phyloP scores from a whole-genome alignment of 768 basidiomycete species.

The Russula griseocarnosa region DNA sequence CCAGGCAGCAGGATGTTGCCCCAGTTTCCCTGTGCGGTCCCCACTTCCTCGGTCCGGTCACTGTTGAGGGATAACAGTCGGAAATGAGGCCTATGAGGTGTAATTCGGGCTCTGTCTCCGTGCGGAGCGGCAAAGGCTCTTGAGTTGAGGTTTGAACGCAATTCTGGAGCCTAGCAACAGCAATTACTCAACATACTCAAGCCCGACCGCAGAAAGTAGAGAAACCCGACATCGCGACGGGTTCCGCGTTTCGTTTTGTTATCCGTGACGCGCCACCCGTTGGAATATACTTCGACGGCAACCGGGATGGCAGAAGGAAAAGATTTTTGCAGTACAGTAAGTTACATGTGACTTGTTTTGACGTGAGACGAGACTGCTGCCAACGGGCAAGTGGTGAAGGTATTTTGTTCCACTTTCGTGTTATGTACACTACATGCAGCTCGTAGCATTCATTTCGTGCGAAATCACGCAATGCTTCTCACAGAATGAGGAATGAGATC shows the following conservation, averaged over 20 bases:
- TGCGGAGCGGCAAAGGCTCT: no score
- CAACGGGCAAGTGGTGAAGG: neutral
- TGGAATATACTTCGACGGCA: no score
- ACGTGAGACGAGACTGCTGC: neutral
- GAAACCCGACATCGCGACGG: no score
- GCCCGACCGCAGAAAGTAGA: no score
- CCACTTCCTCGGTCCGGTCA: neutral
- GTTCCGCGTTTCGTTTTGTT: no score
- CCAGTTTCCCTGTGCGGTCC: neutral
- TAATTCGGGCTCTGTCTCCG: no score
- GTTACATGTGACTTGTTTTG: neutral
- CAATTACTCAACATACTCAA: no score
- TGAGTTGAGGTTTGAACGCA: no score
- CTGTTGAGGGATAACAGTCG: neutral
- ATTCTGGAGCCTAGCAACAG: no score
- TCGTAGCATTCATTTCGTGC: neutral
- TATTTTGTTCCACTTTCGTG: neutral
- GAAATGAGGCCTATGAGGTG: neutral
- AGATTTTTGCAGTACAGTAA: no score
- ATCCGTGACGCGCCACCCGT: no score
- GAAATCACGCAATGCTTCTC: neutral
- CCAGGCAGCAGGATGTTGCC: neutral
- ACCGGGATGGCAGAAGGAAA: no score
- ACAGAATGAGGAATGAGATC: neutral
- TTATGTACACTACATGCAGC: neutral